Conservation (phyloP, 139 green algal species). For the Chlamydomonas sphaeroides region DNA sequence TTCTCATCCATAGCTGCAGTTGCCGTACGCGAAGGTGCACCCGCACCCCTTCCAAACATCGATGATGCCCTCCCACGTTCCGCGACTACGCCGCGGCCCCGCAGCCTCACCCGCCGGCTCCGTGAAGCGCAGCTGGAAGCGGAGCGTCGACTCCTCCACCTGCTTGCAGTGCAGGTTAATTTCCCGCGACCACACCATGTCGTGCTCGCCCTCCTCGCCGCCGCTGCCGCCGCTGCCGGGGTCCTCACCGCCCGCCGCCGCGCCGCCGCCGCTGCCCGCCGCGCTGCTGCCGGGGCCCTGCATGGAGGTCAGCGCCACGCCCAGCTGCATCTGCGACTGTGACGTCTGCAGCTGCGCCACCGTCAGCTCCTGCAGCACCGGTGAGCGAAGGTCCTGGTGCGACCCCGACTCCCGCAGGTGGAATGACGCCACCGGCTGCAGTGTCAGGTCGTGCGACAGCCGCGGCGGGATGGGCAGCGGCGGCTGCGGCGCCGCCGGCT, state of each 20-base stretch:
- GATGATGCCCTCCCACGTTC: too few species aligned
- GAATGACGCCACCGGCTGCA: too few species aligned
- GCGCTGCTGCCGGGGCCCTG: not conserved
- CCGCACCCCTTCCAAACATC: too few species aligned
- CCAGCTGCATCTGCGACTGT: not conserved
- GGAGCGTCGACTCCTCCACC: constrained; percentile 72
- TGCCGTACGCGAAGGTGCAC: too few species aligned
- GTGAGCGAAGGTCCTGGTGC: constrained; percentile 13
- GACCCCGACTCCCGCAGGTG: not conserved
- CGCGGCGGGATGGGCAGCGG: not conserved
- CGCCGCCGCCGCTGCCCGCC: not conserved
- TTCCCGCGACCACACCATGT: constrained; percentile 36
- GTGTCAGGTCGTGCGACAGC: not conserved
- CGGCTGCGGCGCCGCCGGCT: not conserved
- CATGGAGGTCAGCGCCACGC: not conserved
- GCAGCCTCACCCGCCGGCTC: constrained; percentile 70
- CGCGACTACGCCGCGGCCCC: too few species aligned
- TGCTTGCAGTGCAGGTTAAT: constrained; percentile 78
- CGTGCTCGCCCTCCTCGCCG: constrained; percentile 25
- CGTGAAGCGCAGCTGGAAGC: constrained; percentile 80
- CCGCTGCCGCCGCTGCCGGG: not conserved
- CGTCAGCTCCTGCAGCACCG: constrained; percentile 13
- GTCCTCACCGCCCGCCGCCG: not conserved
- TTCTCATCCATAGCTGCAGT: too few species aligned
- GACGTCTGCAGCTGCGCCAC: not conserved